These are phyloP conservation scores for Ambrosiella beaveri DNA, from an alignment of 2,329 filamentous ascomycete genomes.

Conservation along the genomic window DNA sequence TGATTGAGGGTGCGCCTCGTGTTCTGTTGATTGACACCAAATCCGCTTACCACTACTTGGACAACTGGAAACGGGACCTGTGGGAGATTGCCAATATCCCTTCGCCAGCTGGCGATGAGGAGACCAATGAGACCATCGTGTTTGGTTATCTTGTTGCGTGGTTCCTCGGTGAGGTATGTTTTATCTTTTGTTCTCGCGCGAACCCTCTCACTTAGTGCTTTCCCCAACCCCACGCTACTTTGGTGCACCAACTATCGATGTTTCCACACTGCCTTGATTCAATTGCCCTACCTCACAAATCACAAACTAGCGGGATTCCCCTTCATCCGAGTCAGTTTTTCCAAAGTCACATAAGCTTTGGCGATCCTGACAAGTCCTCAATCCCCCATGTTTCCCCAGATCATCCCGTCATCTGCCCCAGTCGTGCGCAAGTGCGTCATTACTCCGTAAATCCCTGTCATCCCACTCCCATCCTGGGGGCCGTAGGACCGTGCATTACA, in stretches of 20 bases:
- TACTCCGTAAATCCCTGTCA: neutral
- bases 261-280: neutral
- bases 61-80: constrained; percentile 94
- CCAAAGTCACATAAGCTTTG: constrained; percentile 4
- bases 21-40: constrained; percentile 91
- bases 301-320: neutral
- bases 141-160: constrained; percentile 95
- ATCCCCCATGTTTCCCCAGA: constrained; percentile 7
- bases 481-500: constrained; percentile 2
- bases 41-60: constrained; percentile 74
- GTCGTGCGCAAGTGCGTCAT: neutral
- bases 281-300: neutral
- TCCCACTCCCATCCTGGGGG: constrained; percentile 13
- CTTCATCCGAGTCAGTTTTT: neutral
- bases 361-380: constrained; percentile 2
- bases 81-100: constrained; percentile 90
- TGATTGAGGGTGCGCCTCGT: constrained; percentile 88
- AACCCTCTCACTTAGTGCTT: neutral
- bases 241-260: neutral
- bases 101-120: constrained; percentile 76
- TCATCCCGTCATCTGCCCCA: constrained; percentile 8
- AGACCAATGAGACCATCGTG: constrained; percentile 94
- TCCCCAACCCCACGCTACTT: neutral
- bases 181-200: neutral
- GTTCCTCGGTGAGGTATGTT: constrained; percentile 84